Base-by-base conservation (phyloP, 2,329 filamentous ascomycete genomes). In the Colletotrichum caudatum region DNA sequence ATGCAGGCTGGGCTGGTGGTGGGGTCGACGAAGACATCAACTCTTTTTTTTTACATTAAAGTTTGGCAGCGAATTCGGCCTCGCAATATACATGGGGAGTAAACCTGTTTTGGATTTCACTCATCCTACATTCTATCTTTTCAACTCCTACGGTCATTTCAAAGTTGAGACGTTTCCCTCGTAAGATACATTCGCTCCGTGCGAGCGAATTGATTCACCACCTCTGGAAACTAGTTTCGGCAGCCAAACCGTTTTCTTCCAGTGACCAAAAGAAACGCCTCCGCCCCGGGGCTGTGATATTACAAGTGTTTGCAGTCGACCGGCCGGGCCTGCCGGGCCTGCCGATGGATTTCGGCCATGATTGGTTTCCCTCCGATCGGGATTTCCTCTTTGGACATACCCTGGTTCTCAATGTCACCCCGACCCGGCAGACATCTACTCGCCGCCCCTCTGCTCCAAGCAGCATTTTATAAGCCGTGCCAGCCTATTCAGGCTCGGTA, bases 21-120 rank as follows among this genome's bases (percentile, higher is more conserved):
- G 67, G 54, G 56, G 63, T 51, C 50, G 68, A 67, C 46, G 60
- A 46, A 23, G 61, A 56, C 69, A 69, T 69, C 29, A 59, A 64
- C 37, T 48, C 26, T 51, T 46, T 18, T n/a, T n/a, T 48, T 29
- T 58, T 14, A 20, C 20, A 23, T 44, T 20, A 4, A 46, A n/a
- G 18, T 58, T 69, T 35, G 1, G 9, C 46, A 41, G 37, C 44
- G 46, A 23, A 54, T 14, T 8, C 14, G 26, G 16, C 29, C 51
- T 26, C 20, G 16, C 12, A 48, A 54, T 56, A 33, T 56, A 7
- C 18, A 20, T 37, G 11, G 9, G 7, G 6, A 56, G 33, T 8
- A 7, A 35, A 35, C n/a, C 8, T 33, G 23, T 14, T 20, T 16
- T 39, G 20, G 5, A 12, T 56, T 23, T 6, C 33, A 23, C 46